Evolutionary conservation across 306 rosid genomes (phyloP).

Genomic region (Albizia julibrissin): DNA sequence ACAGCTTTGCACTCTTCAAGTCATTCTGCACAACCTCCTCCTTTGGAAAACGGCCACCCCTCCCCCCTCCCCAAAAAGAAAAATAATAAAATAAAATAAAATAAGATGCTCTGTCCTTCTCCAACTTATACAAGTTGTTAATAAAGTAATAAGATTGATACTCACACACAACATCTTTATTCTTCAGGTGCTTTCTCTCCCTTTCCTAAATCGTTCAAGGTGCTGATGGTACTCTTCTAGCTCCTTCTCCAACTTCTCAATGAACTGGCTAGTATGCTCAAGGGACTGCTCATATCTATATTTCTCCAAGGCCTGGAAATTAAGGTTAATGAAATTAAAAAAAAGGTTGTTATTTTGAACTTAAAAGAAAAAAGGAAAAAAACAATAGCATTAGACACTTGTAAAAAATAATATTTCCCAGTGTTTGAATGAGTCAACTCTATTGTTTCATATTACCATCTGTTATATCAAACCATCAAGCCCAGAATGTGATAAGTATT

Average conservation of each 20-base stretch:
- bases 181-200: constrained; percentile 33
- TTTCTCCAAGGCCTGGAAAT: constrained; percentile 80
- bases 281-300: constrained; percentile 73
- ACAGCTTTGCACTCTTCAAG: no score
- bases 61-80: background rate
- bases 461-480: background rate
- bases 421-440: background rate
- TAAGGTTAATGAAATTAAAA: background rate
- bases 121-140: background rate
- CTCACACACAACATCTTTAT: constrained; percentile 30
- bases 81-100: no score
- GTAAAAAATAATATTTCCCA: constrained; percentile 11
- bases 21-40: no score
- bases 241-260: constrained; percentile 85
- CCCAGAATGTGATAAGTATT: background rate
- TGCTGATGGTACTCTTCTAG: constrained; percentile 70
- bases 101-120: no score
- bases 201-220: constrained; percentile 53
- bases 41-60: background rate
- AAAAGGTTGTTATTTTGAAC: background rate
- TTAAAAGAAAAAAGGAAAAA: no score
- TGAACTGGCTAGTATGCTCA: constrained; percentile 88
- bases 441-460: background rate
- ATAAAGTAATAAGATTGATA: background rate
- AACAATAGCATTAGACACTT: background rate